phyloP scores from a whole-genome alignment of 768 basidiomycete species.

The Suillus spraguei region DNA sequence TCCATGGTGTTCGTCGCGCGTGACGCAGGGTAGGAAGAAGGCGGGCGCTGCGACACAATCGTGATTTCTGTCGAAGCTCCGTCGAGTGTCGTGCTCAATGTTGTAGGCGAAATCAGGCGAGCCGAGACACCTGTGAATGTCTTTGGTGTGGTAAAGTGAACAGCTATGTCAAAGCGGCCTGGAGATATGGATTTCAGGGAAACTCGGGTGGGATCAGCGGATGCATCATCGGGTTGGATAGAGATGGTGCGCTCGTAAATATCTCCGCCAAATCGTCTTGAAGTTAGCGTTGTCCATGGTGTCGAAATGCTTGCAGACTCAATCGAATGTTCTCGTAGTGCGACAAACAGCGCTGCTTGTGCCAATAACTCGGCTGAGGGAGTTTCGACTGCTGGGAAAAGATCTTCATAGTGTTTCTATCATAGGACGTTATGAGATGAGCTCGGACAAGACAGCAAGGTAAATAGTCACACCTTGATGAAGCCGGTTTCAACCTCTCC shows the following conservation, averaged over 20 bases:
- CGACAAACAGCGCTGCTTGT: constrained; percentile 78
- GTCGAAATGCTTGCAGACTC: constrained; percentile 36
- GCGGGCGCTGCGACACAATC: constrained; percentile 70
- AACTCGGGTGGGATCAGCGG: constrained; percentile 38
- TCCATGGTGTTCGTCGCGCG: constrained; percentile 61
- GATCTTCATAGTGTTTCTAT: constrained; percentile 79
- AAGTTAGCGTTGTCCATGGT: constrained; percentile 72
- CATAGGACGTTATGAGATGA: constrained; percentile 2
- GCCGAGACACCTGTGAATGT: constrained; percentile 58
- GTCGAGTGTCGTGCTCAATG: constrained; percentile 55
- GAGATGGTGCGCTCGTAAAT: constrained; percentile 60
- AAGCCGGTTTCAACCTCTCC: constrained; percentile 92
- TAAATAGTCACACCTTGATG: constrained; percentile 55
- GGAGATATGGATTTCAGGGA: constrained; percentile 44
- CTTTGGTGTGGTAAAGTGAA: constrained; percentile 34
- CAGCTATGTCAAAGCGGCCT: constrained; percentile 56
- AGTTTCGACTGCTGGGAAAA: constrained; percentile 70
- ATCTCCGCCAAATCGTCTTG: constrained; percentile 81
- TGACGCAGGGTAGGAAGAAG: constrained; percentile 55
- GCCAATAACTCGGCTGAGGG: constrained; percentile 69
- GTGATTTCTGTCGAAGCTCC: constrained; percentile 58
- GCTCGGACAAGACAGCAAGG: background rate
- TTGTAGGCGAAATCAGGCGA: constrained; percentile 53
- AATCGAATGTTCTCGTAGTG: constrained; percentile 58
- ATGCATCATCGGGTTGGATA: constrained; percentile 58